Base-by-base conservation (phyloP, 1,284 basidiomycete genomes). In the Puccinia novopanici region DNA sequence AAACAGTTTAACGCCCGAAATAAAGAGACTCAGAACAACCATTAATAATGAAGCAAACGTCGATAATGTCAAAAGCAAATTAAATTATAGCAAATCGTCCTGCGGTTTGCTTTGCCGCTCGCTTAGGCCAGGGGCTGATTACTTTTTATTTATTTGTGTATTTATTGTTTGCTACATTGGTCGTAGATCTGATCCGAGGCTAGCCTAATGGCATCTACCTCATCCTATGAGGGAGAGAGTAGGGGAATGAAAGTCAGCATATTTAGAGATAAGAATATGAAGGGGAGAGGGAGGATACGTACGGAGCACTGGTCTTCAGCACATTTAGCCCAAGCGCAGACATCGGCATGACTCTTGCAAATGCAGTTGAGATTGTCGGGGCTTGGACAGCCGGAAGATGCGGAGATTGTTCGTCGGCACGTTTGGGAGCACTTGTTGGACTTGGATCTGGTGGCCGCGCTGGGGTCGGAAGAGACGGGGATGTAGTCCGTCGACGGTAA, bases 291-390 rank as follows among this genome's bases (percentile, higher is more conserved):
- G 15, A 22, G 24, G 22, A n/a, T 4, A 76, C 73, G 55, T 76
- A 76, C 75, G n/a, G 34, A 65, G 42, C 75, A 76, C n/a, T 67
- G 24, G 19, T 61, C 63, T 52, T 76, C 75, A 22, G 75, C 75
- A 30, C 75, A 76, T 67, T 76, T 76, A 37, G 75, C 75, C 75
- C 75, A 76, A 52, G 75, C 48, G 50, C 75, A 76, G 30, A 76
- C 75, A n/a, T 61, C 75, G 19, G 75, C 22, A 22, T 67, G 75
- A 61, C 57, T 65, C 50, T 76, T 67, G 67, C 75, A 76, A 27
- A 76, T 54, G 30, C 75, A 76, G 34, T 67, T 54, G 10, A 76
- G 52, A 34, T 76, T 63, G 27, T 65, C 61, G 12, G 61, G 55
- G 27, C 59, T 40, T 13, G 37, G 22, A 67, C 75, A 76, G 27